phyloP scores from a whole-genome alignment of 2,329 filamentous ascomycete species.

The Trichoderma oligosporum region DNA sequence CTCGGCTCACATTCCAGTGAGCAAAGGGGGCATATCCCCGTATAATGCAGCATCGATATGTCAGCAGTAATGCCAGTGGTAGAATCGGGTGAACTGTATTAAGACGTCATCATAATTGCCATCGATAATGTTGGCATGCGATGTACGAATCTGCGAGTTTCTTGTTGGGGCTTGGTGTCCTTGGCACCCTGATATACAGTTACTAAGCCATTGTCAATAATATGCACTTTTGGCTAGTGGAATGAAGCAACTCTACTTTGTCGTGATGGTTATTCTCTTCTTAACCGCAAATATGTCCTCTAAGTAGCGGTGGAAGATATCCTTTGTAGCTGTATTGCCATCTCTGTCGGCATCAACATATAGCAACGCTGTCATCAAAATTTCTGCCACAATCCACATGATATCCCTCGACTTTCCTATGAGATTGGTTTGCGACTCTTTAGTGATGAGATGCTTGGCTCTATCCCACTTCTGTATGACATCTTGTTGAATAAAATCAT shows the following conservation, averaged over 20 bases:
- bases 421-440: conserved; percentile 36
- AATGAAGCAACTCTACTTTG: conserved; percentile 21
- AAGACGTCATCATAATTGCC: background rate
- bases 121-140: background rate
- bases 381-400: conserved; percentile 42
- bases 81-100: background rate
- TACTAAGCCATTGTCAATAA: conserved; percentile 5
- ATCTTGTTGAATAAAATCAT: conserved; percentile 14
- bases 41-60: background rate
- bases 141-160: background rate
- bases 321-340: conserved; percentile 34
- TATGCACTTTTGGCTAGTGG: background rate
- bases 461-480: conserved; percentile 28
- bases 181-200: background rate
- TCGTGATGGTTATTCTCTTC: conserved; percentile 22
- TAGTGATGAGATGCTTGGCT: conserved; percentile 32
- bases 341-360: conserved; percentile 39
- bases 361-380: conserved; percentile 42
- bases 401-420: conserved; percentile 44
- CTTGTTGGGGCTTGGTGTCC: background rate
- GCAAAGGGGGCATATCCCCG: background rate
- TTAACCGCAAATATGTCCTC: conserved; percentile 26
- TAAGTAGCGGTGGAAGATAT: conserved; percentile 41
- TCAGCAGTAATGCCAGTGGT: background rate
- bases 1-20: background rate